Percentiles rank a stretch among this genome's conserved stretches.
Evolutionary conservation across 768 basidiomycete genomes (phyloP).

Genomic region (Coprinopsis cinerea): DNA sequence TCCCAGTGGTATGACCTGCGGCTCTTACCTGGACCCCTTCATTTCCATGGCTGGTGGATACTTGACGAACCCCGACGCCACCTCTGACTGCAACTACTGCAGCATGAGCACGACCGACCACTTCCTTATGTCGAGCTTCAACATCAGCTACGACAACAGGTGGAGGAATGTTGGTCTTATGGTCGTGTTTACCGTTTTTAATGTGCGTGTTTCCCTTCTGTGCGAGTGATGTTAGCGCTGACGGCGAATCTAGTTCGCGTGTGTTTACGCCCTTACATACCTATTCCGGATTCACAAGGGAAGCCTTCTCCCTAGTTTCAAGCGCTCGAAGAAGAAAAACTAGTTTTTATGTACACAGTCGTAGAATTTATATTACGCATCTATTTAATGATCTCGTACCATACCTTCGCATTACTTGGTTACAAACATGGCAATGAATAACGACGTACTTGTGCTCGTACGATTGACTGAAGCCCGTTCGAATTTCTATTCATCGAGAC

Average conservation of each 20-base stretch:
- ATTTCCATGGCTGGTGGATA: conserved; percentile 49
- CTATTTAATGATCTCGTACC: not conserved
- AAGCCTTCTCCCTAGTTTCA: conserved; percentile 24
- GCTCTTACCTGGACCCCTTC: conserved; percentile 43
- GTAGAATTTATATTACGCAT: not conserved
- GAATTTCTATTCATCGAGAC: not conserved
- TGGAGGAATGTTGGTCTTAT: conserved; percentile 55
- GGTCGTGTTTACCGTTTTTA: conserved; percentile 42
- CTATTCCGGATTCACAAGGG: conserved; percentile 39
- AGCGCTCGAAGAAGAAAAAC: conserved; percentile 17
- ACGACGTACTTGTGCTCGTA: no score
- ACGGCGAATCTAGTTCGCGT: conserved; percentile 35
- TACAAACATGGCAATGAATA: no score
- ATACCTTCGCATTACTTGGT: not conserved
- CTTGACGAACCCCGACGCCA: conserved; percentile 46
- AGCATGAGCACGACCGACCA: conserved; percentile 48
- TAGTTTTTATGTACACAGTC: no score
- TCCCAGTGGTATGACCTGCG: conserved; percentile 48
- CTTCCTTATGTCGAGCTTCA: conserved; percentile 46
- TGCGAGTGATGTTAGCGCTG: no score
- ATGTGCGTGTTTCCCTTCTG: conserved; percentile 29
- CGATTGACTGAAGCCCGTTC: no score
- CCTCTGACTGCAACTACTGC: conserved; percentile 52
- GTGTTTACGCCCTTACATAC: conserved; percentile 41
- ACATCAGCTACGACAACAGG: conserved; percentile 46